Evolutionary conservation across 2,329 filamentous ascomycete species (phyloP), one percentile per base, ranked within the genome.

Genomic region (Aspergillus sp.): DNA sequence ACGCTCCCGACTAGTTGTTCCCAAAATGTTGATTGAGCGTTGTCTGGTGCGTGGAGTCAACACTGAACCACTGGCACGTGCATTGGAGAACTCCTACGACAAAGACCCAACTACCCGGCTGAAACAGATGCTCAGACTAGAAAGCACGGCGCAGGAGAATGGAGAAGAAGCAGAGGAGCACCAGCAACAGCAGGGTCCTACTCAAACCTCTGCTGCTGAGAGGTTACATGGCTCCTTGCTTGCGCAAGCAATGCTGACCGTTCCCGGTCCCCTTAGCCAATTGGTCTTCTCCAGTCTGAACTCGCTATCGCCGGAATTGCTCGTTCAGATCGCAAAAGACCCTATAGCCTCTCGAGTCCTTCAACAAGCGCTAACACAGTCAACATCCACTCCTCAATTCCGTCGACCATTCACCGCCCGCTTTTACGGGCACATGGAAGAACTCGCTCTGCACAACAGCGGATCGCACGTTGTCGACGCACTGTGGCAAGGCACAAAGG

Each of bases 151-250:
- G 4, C 63, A 81, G 25, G 75, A 77, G 45, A 74, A 75, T 19
- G 66, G 65, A 7, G 69, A 76, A 17, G 74, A 74, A 35, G 68
- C 70, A 7, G 65, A 79, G 7, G 49, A 52, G 15, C 7, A 39
- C 13, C 15, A 39, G 15, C 15, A 39, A 22, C 37, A 12, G 19
- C 17, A 48, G 6, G 46, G 47, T n/a, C 41, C 47, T 13, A 54
- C 53, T 20, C 60, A 51, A 20, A 53, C 47, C 39, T 81, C 52
- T 44, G 55, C 67, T 33, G 56, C 67, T 43, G 59, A 67, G 71
- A 82, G 88, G 75, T 68, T 88, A 64, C 90, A 98, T 71, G 88
- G 86, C 50, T 89, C 88, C 17, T 78, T 95, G 42, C 78, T 98
- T 23, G 84, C 87, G 7, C 84, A 93, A 52, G 74, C 86, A 3